Evolutionary conservation across 805 yeast genomes (phyloP).

Genomic region (Kodamaea laetipori): DNA sequence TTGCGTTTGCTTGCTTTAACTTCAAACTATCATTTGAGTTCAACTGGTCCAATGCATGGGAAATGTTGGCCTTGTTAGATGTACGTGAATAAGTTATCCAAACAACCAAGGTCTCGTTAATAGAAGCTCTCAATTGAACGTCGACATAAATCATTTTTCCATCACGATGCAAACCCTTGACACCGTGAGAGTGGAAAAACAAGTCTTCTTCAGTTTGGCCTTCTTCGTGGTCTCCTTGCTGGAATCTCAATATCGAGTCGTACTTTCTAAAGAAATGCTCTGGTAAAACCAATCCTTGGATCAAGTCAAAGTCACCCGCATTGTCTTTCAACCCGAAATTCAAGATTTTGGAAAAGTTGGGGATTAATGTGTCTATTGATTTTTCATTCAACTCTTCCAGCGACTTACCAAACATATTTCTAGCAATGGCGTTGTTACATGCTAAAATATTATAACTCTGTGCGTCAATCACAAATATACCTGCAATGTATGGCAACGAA

Average conservation of each 20-base stretch:
- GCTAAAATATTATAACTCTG: slow-evolving; percentile 56
- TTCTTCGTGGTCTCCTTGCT: slow-evolving; percentile 16
- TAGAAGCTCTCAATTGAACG: slow-evolving; percentile 75
- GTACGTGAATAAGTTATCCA: slow-evolving; percentile 86
- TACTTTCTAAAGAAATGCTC: slow-evolving; percentile 86
- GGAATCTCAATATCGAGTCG: slow-evolving; percentile 43
- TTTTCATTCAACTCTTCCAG: slow-evolving; percentile 43
- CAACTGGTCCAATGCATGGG: slow-evolving; percentile 29
- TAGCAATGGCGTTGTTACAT: slow-evolving; percentile 75
- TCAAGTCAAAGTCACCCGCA: slow-evolving; percentile 23
- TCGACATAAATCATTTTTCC: slow-evolving; percentile 70
- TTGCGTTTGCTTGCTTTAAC: slow-evolving; percentile 3
- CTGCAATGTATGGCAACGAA: slow-evolving; percentile 83
- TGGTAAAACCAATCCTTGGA: slow-evolving; percentile 79
- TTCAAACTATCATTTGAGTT: slow-evolving; percentile 16
- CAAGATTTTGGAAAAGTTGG: slow-evolving; percentile 56
- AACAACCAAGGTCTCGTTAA: slow-evolving; percentile 57
- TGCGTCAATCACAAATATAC: slow-evolving; percentile 70
- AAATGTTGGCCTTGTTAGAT: slow-evolving; percentile 23
- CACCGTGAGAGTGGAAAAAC: slow-evolving; percentile 64
- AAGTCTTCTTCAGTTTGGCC: slow-evolving; percentile 41
- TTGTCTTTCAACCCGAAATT: slow-evolving; percentile 38
- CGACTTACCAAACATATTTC: slow-evolving; percentile 73
- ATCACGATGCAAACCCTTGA: slow-evolving; percentile 68
- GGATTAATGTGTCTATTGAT: slow-evolving; percentile 60